Base-by-base conservation (phyloP, 345 rosid species). In the Moricandia moricandioides region DNA sequence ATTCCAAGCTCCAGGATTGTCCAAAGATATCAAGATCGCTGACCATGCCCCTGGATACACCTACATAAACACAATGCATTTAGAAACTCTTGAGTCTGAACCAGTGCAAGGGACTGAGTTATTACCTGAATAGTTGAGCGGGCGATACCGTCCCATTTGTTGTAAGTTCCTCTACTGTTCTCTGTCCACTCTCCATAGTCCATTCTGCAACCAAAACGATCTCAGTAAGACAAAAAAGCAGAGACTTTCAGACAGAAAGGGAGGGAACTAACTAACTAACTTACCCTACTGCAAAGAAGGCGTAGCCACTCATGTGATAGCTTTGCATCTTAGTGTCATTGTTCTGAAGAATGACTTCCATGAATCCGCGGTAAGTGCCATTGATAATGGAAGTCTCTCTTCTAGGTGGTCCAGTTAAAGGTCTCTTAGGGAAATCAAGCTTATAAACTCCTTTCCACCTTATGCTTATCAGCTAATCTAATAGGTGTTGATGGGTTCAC, bases 31-130 rank as follows among this genome's bases (percentile, higher is more conserved):
- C 84, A 96, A 80, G 72, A 96, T 86, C 11, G 91, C 89, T 14
- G 97, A 88, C 99, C 99, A 92, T 18, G 96, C 98, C 33, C 96
- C 97, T n/a, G 98, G 98, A 84, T 88, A 96, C 60, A 92, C 99
- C 98, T 96, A 61, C 18, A 49, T 3, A 43, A 13, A 45, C 6
- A 14, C 52, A 47, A 47, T 47, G 52, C 52, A 47, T 5, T n/a
- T n/a, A 47, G 8, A 47, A 47, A 47, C 52, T 47, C 7, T 47
- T 47, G 17, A n/a, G 43, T 61, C n/a, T 26, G 33, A 33, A 33
- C 10, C 21, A 59, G 12, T 30, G 52, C 18, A 39, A 73, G 16
- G 3, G 12, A 47, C 24, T 49, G 69, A 62, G 57, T 45, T 64
- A 26, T 9, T 72, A 93, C 99, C 96, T 95, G 98, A 78, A 83